phyloP scores from a whole-genome alignment of 768 basidiomycete genomes.

The Arthromyces matolae region DNA sequence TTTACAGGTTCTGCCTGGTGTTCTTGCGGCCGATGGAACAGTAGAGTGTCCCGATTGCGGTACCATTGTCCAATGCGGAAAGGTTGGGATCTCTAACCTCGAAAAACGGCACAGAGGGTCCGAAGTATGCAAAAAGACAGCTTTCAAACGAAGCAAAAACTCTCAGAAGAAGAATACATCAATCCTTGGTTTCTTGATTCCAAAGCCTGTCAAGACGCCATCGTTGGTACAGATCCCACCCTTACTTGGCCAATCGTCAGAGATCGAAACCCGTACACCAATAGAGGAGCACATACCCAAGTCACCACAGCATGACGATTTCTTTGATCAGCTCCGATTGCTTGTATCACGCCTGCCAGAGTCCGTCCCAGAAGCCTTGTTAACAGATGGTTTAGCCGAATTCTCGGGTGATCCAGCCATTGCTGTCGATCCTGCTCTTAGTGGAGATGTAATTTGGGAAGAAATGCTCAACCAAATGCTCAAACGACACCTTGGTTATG shows the following conservation, averaged over 20 bases:
- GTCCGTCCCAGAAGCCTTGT: not conserved
- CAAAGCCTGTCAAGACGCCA: not conserved
- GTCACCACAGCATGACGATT: not conserved
- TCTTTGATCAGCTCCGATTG: not conserved
- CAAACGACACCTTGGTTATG: not conserved
- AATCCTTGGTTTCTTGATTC: not conserved
- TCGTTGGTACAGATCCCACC: not conserved
- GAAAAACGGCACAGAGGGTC: not conserved
- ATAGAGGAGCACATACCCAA: not conserved
- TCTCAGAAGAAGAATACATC: not conserved
- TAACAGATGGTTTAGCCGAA: not conserved
- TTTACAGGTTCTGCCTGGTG: no score
- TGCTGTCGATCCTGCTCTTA: not conserved
- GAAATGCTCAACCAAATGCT: not conserved
- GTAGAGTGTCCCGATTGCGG: not conserved
- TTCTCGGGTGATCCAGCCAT: not conserved
- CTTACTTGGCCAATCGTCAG: not conserved
- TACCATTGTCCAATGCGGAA: not conserved
- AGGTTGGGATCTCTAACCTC: not conserved
- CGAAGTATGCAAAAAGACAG: not conserved
- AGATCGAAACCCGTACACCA: no score
- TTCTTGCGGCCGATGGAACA: no score
- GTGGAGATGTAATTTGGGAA: not conserved
- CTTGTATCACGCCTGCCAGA: not conserved
- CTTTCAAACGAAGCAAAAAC: not conserved